A percentile compares a stretch with the other conserved stretches of the same genome.
Conservation (phyloP, 176 grass and related monocot species). For the Raddia distichophylla region DNA sequence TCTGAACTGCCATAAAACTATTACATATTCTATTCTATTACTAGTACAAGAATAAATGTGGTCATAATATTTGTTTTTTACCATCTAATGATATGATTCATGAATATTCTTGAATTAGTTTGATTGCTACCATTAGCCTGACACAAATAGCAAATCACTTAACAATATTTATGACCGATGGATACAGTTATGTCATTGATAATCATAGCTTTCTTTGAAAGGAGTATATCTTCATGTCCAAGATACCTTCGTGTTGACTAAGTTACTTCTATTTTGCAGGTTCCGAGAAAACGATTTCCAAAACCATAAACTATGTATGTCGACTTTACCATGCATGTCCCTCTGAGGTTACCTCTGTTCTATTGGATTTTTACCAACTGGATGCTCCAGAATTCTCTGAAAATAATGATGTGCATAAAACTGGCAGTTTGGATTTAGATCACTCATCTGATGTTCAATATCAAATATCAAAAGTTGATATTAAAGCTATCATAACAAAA, state of each 20-base stretch:
- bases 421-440: constrained; percentile 43
- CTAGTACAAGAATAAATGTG: neutral
- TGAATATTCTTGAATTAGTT: constrained; percentile 28
- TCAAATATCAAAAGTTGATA: constrained; percentile 48
- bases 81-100: constrained; percentile 18
- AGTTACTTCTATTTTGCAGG: constrained; percentile 52
- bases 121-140: constrained; percentile 33
- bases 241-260: constrained; percentile 19
- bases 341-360: constrained; percentile 62
- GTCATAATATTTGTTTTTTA: constrained; percentile 15
- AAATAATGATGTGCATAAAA: constrained; percentile 43
- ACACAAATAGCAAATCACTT: constrained; percentile 17
- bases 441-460: constrained; percentile 28
- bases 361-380: constrained; percentile 68
- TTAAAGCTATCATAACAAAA: constrained; percentile 63
- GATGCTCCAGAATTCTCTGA: constrained; percentile 49
- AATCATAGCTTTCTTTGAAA: neutral
- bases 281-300: constrained; percentile 56
- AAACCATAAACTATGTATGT: constrained; percentile 51
- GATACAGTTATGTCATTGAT: constrained; percentile 18
- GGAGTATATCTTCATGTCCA: constrained; percentile 21
- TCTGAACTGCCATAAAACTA: neutral
- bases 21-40: neutral
- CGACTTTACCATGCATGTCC: constrained; percentile 72
- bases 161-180: constrained; percentile 2